Evolutionary conservation across 169 alveolate species (phyloP), one percentile per base, ranked within the genome.

Genomic region (Plasmodium reichenowi): DNA sequence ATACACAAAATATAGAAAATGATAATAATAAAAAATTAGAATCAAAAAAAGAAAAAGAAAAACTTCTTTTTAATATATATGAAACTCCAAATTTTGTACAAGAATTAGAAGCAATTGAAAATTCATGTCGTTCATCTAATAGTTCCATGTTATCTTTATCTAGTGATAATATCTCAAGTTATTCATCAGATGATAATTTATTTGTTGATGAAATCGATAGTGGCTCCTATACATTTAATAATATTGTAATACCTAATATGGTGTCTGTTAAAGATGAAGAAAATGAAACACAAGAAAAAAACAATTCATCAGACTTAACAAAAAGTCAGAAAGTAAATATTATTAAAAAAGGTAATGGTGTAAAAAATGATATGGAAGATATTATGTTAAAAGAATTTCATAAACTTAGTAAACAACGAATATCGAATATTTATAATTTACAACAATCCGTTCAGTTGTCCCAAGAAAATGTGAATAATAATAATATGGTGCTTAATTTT

Each of bases 101-200:
- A 6, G 78, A 78, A 64, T 29, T 78, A 45, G 32, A 59, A 9
- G 47, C 56, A 13, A 45, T 64, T 20, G 89, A 78, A 45, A 64
- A 78, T 48, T 78, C 89, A 9, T 78, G 50, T 24, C 75, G 78
- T 5, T 78, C 89, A 2, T 26, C 89, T n/a, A 78, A 66, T 43
- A 78, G 89, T 47, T 78, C 89, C 0, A 71, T 78, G 29, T 58
- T 78, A 29, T 78, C 78, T 20, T 43, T 64, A n/a, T 78, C 89
- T 8, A 78, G 78, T 66, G 89, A 78, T 17, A 52, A 67, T 24
- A 48, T 78, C 9, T 78, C 89, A 0, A 64, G 67, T 63, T 64
- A 59, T 47, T 78, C 89, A 2, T 75, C 38, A n/a, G 78, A 66
- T 58, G 89, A 78, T 45, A 22, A 78, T 13, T 9, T 32, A 3